Conservation (phyloP, 1,139 yeast species). For the Pichia kudriavzevii region DNA sequence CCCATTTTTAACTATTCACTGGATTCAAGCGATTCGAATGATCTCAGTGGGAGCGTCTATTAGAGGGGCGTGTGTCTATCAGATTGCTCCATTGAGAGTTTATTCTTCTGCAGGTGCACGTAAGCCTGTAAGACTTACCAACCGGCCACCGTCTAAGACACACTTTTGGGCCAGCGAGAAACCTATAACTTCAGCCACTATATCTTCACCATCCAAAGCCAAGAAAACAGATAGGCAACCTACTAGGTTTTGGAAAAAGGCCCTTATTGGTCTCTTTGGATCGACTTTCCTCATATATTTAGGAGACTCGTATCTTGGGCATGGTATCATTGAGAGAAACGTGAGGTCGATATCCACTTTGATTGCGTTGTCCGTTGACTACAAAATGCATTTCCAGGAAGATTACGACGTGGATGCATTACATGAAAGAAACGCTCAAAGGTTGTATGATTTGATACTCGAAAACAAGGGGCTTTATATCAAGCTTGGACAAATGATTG, state of each 20-base stretch:
- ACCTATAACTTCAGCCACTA: too few species aligned
- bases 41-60: too few species aligned
- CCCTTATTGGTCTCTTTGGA: constrained; percentile 13
- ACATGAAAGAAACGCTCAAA: constrained; percentile 54
- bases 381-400: constrained; percentile 41
- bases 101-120: too few species aligned
- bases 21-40: too few species aligned
- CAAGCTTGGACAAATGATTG: constrained; percentile 70
- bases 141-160: background rate
- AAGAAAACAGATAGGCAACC: background rate
- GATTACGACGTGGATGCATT: constrained; percentile 41
- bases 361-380: constrained; percentile 50
- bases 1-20: too few species aligned
- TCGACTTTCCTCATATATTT: constrained; percentile 24
- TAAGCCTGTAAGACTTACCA: constrained; percentile 1
- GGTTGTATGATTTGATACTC: constrained; percentile 44
- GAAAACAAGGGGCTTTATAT: constrained; percentile 66
- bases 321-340: constrained; percentile 47
- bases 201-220: too few species aligned
- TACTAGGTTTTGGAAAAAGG: constrained; percentile 8
- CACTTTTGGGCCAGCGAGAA: too few species aligned
- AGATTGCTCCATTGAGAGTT: too few species aligned
- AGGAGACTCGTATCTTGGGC: constrained; percentile 37
- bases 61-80: too few species aligned
- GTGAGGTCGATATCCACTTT: constrained; percentile 43